Base-by-base conservation (phyloP, 805 yeast species). In the Debaryomyces hansenii region DNA sequence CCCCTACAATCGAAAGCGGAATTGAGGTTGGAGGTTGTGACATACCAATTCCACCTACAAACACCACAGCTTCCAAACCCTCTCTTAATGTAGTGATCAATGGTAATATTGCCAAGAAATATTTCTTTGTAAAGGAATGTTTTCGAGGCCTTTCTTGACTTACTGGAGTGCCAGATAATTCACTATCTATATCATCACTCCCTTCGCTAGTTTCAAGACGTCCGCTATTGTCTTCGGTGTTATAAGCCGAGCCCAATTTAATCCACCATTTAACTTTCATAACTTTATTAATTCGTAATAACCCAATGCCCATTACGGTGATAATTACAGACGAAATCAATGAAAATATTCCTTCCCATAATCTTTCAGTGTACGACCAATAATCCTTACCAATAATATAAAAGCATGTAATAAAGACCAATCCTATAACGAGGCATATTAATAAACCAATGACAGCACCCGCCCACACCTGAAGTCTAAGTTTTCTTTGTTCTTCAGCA, bases 11-110 rank as follows among this genome's bases (percentile, higher is more conserved):
- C 56, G 35, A 50, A 82, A 80, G 59, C 14, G 91, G 84, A 48
- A 87, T 76, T 21, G 75, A 57, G 54, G 49, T 0, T 90, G 79
- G 0, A 5, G 92, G 90, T 51, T 83, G 87, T 31, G 83, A 80
- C 48, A 87, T 81, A 3, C 77, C 77, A 37, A 90, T 84, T 21
- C 97, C 97, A 3, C 96, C 97, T 37, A 90, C 77, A 57, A 90
- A 90, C 2, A 90, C 94, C 32, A 90, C 90, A 0, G 96, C 96
- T 64, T 90, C 97, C 44, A 90, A 70, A 1, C 96, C 96, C 65
- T 90, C 97, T 60, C 97, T 79, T 41, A 90, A 69, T 4, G 96
- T 84, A 1, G 97, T 90, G 40, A 90, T 77, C 57, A 90, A 84
- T 0, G 97, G 97, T 35, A 90, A 67, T 31, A 90, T 72, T 49